Evolutionary conservation across 768 basidiomycete genomes (phyloP), one percentile per base, ranked within the genome.

Genomic region (Russula compacta): DNA sequence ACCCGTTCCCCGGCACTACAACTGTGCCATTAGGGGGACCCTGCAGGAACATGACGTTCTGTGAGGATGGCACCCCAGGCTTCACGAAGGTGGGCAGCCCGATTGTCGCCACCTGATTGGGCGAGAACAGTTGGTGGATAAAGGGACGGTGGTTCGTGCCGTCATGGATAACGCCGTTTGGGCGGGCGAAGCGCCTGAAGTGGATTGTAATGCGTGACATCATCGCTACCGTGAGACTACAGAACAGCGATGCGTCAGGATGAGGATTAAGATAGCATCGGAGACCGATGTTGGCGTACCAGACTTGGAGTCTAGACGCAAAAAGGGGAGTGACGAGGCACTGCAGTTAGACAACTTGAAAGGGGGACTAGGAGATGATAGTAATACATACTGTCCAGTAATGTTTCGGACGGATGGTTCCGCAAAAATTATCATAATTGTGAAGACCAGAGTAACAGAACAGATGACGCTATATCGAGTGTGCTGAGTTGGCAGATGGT

Each of bases 171-270:
- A n/a, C 29, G 11, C 40, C 24, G 15, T 17, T 32, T 29, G 24
- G 67, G 72, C 78, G 19, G 11, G 44, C 44, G 19, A 42, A 53
- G 1, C 58, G 21, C 7, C 17, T 49, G 11, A 86, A 74, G 68
- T 80, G 81, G 29, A 86, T 76, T 1, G 84, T 85, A 51, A 86
- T 85, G 8, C 85, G 78, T 3, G 83, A 85, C 78, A 85, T 84
- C 81, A 85, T 86, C 0, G 82, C 76, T 10, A 86, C 82, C 71
- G 79, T 67, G 36, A 68, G 19, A 15, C 60, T 61, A 21, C 0
- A 21, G 24, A 29, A 14, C 5, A 17, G 4, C 9, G 3, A 19
- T 5, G 9, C 24, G 19, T 48, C 14, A 57, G 32, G 40, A 4
- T 2, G 35, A 6, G 33, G 12, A 19, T 6, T 2, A n/a, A 32